Conservation (phyloP, 371 early-diverging fungal genomes). For the Mucor saturninus region DNA sequence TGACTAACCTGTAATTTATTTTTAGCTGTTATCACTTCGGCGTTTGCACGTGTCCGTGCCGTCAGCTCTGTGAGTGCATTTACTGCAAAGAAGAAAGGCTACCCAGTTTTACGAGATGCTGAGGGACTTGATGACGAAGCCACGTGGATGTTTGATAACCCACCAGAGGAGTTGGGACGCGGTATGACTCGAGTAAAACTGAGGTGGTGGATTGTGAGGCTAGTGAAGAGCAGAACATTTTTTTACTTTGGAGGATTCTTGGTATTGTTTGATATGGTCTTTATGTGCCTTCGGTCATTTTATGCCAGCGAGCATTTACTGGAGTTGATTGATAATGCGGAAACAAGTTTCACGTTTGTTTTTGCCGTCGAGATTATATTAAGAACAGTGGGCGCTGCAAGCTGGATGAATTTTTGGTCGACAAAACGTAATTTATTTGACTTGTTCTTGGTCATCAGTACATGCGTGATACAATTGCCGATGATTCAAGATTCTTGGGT, state of each 20-base stretch:
- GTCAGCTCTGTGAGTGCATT: conserved; percentile 58
- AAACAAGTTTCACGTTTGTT: conserved; percentile 55
- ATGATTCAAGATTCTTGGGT: conserved; percentile 51
- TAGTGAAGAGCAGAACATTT: conserved; percentile 53
- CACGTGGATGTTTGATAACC: conserved; percentile 55
- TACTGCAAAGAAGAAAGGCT: conserved; percentile 48
- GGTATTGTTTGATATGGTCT: conserved; percentile 50
- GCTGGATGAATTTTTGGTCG: conserved; percentile 58
- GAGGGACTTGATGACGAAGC: conserved; percentile 32
- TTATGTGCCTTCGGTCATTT: conserved; percentile 61
- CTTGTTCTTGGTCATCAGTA: conserved; percentile 54
- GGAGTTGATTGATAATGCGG: conserved; percentile 49
- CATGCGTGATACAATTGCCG: conserved; percentile 60
- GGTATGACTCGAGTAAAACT: conserved; percentile 35
- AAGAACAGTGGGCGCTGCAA: conserved; percentile 51
- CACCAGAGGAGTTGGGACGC: conserved; percentile 41
- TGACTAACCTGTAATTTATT: too few relatives aligned
- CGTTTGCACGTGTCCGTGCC: conserved; percentile 62
- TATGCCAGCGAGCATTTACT: conserved; percentile 40
- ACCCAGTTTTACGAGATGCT: conserved; percentile 34
- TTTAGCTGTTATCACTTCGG: conserved; percentile 65
- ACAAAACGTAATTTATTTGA: conserved; percentile 53
- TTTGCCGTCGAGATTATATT: conserved; percentile 58
- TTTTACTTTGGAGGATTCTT: conserved; percentile 54
- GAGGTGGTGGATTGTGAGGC: conserved; percentile 38